Evolutionary conservation across 202 grass and related monocot species (phyloP).

Genomic region (Saccharum hybrid): DNA sequence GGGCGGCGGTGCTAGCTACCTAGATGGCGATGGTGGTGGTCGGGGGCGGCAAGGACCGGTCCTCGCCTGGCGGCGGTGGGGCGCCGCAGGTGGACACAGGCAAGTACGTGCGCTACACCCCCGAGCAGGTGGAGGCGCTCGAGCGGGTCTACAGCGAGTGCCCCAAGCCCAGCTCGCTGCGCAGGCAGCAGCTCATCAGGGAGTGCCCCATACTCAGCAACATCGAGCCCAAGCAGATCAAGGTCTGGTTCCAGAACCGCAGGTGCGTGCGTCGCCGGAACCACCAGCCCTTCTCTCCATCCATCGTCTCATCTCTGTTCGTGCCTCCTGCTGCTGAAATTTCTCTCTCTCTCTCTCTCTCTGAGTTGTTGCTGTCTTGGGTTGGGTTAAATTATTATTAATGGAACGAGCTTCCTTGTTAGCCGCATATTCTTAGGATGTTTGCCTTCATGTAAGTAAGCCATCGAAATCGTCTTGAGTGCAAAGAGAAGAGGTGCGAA

Average conservation of each 20-base stretch:
- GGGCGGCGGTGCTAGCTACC: slow-evolving; percentile 45
- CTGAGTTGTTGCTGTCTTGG: background rate
- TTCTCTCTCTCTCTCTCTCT: background rate
- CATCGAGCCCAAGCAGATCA: slow-evolving; percentile 98
- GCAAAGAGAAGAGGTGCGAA: background rate
- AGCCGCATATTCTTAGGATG: background rate
- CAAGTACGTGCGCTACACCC: slow-evolving; percentile 96
- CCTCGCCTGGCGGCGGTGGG: slow-evolving; percentile 54
- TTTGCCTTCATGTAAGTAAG: background rate
- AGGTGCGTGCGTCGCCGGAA: slow-evolving; percentile 47
- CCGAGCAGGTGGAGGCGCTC: slow-evolving; percentile 96
- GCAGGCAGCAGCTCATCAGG: slow-evolving; percentile 88
- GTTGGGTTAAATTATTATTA: background rate
- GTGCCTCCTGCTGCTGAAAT: slow-evolving; percentile 4
- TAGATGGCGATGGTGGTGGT: slow-evolving; percentile 52
- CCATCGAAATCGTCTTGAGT: background rate
- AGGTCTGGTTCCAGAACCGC: slow-evolving; percentile 99
- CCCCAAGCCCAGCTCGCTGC: slow-evolving; percentile 94
- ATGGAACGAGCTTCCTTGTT: background rate
- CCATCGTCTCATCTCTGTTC: background rate
- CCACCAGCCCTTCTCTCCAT: background rate
- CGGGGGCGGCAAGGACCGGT: slow-evolving; percentile 48
- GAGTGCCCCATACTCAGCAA: slow-evolving; percentile 85
- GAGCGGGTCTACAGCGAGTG: slow-evolving; percentile 96
- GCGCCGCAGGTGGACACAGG: slow-evolving; percentile 74